Percentiles rank a stretch among this genome's conserved stretches.
These are phyloP conservation scores for Haplographium delicatum DNA, from an alignment of 495 filamentous ascomycete genomes.

Conservation along the genomic window DNA sequence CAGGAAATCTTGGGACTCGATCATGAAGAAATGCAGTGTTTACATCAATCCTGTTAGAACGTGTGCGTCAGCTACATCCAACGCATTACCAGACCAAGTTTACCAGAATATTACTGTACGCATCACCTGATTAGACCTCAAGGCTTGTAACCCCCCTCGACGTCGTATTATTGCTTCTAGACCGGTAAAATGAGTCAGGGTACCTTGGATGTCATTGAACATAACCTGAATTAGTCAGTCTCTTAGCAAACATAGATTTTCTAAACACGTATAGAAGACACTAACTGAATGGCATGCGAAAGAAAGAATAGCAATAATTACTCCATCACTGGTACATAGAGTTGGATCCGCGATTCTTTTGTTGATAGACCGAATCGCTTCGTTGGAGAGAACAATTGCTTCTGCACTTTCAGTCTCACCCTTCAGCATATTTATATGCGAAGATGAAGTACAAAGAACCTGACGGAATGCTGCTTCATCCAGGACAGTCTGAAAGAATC, in stretches of 20 bases:
- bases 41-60: slow-evolving; percentile 1
- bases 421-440: slow-evolving; percentile 1
- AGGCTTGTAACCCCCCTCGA: slow-evolving; percentile 1
- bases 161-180: slow-evolving; percentile 9
- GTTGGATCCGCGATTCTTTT: slow-evolving; percentile 5
- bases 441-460: slow-evolving; percentile 12
- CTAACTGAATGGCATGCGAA: slow-evolving; percentile 13
- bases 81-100: neutral
- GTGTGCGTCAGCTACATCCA: neutral
- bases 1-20: slow-evolving; percentile 6
- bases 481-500: slow-evolving; percentile 5
- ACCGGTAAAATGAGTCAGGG: slow-evolving; percentile 5
- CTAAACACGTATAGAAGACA: no score
- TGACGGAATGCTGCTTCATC: slow-evolving; percentile 10
- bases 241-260: no score
- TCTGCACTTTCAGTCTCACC: neutral
- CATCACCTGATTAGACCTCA: neutral
- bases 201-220: slow-evolving; percentile 11
- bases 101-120: slow-evolving; percentile 14
- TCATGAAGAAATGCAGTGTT: neutral
- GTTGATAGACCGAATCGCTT: slow-evolving; percentile 11
- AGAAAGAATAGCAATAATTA: slow-evolving; percentile 6
- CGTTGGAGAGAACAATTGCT: slow-evolving; percentile 7
- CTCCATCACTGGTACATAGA: slow-evolving; percentile 3
- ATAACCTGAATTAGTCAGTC: slow-evolving; percentile 1